A percentile compares a stretch with the other conserved stretches of the same genome.
phyloP scores from a whole-genome alignment of 2,329 filamentous ascomycete genomes.

The Colletotrichum brevisporum region DNA sequence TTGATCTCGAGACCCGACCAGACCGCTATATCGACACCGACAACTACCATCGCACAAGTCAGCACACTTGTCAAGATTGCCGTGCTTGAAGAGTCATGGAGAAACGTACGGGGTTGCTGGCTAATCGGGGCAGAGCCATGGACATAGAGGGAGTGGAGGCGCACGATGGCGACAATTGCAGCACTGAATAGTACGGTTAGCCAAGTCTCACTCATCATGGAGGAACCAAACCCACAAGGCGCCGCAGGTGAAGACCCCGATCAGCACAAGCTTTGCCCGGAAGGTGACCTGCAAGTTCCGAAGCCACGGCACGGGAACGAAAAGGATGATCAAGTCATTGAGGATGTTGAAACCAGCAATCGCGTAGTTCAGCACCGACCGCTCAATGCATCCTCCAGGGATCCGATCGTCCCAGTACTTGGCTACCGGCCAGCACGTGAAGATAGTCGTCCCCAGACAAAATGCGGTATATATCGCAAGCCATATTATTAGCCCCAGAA shows the following conservation, averaged over 20 bases:
- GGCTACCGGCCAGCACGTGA: constrained; percentile 47
- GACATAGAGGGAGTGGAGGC: background rate
- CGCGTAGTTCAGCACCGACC: constrained; percentile 43
- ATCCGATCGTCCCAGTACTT: constrained; percentile 47
- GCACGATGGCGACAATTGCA: constrained; percentile 14
- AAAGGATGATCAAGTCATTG: constrained; percentile 49
- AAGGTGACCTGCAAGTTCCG: constrained; percentile 54
- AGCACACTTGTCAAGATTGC: background rate
- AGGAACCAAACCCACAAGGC: constrained; percentile 49
- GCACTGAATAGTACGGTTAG: background rate
- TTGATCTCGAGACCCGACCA: constrained; percentile 53
- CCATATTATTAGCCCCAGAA: constrained; percentile 44
- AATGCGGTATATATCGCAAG: constrained; percentile 44
- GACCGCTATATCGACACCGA: constrained; percentile 20
- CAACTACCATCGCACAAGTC: background rate
- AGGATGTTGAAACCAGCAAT: constrained; percentile 51
- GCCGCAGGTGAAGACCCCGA: constrained; percentile 54
- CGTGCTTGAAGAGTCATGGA: too few relatives aligned
- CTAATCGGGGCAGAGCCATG: constrained; percentile 9
- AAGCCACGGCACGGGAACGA: constrained; percentile 49
- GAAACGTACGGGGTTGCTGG: background rate
- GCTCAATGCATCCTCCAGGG: constrained; percentile 45
- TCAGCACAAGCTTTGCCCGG: constrained; percentile 58
- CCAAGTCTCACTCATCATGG: background rate
- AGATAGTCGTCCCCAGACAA: constrained; percentile 43